Evolutionary conservation across 257 asterid genomes (phyloP).

Genomic region (Marsdenia floribunda): DNA sequence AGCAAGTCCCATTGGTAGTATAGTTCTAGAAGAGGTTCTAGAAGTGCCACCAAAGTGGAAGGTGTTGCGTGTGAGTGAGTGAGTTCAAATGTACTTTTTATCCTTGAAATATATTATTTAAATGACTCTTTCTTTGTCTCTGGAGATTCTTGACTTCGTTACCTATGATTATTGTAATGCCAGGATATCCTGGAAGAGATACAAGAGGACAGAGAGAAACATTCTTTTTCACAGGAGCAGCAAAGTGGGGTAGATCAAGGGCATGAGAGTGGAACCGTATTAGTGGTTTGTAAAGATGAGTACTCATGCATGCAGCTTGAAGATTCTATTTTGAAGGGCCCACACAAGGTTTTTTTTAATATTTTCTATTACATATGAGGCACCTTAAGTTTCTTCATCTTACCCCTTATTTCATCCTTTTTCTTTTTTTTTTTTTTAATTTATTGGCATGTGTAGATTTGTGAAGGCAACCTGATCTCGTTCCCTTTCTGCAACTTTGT

Average conservation of each 20-base stretch:
- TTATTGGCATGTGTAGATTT: not conserved
- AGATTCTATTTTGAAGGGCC: conserved; percentile 69
- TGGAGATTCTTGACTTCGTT: not conserved
- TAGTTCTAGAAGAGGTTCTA: conserved; percentile 70
- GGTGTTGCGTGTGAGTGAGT: conserved; percentile 97
- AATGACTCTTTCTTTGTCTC: not conserved
- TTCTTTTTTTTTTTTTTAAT: not conserved
- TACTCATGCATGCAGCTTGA: conserved; percentile 86
- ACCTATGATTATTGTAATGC: conserved; percentile 15
- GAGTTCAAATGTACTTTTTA: conserved; percentile 40
- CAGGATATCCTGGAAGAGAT: conserved; percentile 87
- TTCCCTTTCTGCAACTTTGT: not conserved
- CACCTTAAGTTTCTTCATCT: not conserved
- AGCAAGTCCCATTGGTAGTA: conserved; percentile 41
- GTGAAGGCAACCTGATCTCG: not conserved
- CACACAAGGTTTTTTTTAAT: conserved; percentile 49
- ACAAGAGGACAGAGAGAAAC: conserved; percentile 67
- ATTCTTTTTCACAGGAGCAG: conserved; percentile 40
- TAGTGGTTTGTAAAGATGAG: conserved; percentile 96
- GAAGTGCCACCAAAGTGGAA: conserved; percentile 99
- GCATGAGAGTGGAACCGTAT: conserved; percentile 50
- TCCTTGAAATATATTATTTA: not conserved
- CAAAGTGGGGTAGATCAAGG: conserved; percentile 30
- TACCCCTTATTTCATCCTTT: not conserved
- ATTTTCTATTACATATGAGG: conserved; percentile 8